Percentiles rank a stretch among this genome's conserved stretches.
phyloP scores from a whole-genome alignment of 768 basidiomycete species.

The Amanita thiersii region DNA sequence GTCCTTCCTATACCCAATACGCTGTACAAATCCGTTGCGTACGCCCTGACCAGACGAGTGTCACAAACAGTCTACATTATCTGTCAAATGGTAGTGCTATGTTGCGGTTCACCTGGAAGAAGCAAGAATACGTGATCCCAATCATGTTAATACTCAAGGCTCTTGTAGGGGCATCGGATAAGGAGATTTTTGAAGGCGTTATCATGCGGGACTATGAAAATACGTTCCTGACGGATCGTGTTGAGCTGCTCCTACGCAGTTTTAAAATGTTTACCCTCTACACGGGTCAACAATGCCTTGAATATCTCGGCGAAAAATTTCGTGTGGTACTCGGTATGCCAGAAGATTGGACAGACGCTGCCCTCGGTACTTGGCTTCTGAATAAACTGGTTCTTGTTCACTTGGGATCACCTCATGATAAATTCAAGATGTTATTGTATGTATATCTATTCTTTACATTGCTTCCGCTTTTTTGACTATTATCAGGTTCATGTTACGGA shows the following conservation, averaged over 20 bases:
- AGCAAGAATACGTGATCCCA: conserved; percentile 97
- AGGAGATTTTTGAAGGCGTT: conserved; percentile 93
- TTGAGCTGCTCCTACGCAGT: conserved; percentile 87
- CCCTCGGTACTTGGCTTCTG: conserved; percentile 76
- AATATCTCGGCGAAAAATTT: conserved; percentile 96
- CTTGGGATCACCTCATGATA: conserved; percentile 78
- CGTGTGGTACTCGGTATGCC: conserved; percentile 84
- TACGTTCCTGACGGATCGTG: conserved; percentile 95
- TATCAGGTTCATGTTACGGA: conserved; percentile 91
- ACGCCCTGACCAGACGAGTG: conserved; percentile 84
- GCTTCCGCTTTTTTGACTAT: conserved; percentile 5
- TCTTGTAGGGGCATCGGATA: conserved; percentile 83
- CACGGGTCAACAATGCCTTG: conserved; percentile 86
- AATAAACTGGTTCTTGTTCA: conserved; percentile 88
- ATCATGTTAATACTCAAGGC: conserved; percentile 96
- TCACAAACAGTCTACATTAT: conserved; percentile 97
- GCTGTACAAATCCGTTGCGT: conserved; percentile 96
- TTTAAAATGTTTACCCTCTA: conserved; percentile 90
- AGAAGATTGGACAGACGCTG: conserved; percentile 85
- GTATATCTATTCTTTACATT: conserved; percentile 20
- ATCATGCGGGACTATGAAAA: conserved; percentile 97
- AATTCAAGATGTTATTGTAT: conserved; percentile 91
- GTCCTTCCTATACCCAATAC: conserved; percentile 89
- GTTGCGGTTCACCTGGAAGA: conserved; percentile 92
- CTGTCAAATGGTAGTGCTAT: conserved; percentile 95